Conservation (phyloP, 2,329 filamentous ascomycete genomes). For the Aspergillus japonicus region DNA sequence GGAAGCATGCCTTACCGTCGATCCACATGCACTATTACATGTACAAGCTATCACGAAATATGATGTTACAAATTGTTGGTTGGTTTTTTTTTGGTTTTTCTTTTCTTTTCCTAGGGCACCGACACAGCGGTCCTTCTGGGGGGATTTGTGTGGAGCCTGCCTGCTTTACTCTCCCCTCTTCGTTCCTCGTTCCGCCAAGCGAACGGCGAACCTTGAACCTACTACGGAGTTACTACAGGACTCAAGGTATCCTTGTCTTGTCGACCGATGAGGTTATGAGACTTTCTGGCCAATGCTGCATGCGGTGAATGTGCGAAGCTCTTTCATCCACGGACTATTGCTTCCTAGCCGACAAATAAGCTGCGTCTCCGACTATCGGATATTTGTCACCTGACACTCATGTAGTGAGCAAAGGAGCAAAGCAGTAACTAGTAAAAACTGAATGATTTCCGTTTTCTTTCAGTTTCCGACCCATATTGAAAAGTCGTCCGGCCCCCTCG, state of each 20-base stretch:
- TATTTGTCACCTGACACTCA: constrained; percentile 13
- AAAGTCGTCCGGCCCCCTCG: background rate
- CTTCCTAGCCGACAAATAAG: background rate
- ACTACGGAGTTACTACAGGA: background rate
- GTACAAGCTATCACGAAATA: constrained; percentile 2
- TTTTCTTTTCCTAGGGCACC: constrained; percentile 16
- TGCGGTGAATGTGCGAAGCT: background rate
- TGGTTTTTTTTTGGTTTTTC: too few species aligned
- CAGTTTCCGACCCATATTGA: background rate
- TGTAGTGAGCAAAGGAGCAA: background rate
- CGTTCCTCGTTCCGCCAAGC: constrained; percentile 18
- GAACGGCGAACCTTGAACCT: constrained; percentile 13
- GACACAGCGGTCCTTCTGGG: constrained; percentile 26
- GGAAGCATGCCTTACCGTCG: constrained; percentile 13
- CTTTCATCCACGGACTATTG: background rate
- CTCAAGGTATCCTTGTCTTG: constrained; percentile 19
- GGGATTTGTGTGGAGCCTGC: constrained; percentile 26
- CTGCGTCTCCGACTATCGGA: constrained; percentile 8
- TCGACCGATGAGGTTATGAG: background rate
- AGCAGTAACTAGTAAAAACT: background rate
- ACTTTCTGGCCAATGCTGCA: background rate
- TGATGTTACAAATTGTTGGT: constrained; percentile 14
- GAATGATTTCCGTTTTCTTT: background rate
- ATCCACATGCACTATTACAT: constrained; percentile 10
- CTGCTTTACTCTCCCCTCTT: constrained; percentile 21